A percentile compares a stretch with the other conserved stretches of the same genome.
These are phyloP conservation scores for Fusarium armeniacum DNA, from an alignment of 2,329 filamentous ascomycete species.

Conservation along the genomic window DNA sequence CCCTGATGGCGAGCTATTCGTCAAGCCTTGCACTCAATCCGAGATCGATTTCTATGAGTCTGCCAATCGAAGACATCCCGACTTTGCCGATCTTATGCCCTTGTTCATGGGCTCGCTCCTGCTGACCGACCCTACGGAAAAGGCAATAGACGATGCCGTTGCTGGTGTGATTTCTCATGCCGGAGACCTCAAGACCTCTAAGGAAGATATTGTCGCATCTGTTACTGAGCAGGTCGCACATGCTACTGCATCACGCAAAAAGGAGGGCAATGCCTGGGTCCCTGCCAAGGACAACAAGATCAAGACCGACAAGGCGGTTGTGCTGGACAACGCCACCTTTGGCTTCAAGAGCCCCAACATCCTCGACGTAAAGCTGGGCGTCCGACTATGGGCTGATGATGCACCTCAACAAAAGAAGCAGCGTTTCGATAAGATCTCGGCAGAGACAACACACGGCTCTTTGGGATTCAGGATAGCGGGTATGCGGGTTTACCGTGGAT, in stretches of 20 bases:
- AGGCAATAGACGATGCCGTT: slow-evolving; percentile 64
- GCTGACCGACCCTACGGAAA: slow-evolving; percentile 70
- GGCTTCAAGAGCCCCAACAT: slow-evolving; percentile 91
- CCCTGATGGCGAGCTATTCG: slow-evolving; percentile 84
- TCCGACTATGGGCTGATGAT: slow-evolving; percentile 86
- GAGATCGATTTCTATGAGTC: slow-evolving; percentile 94
- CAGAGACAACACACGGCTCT: slow-evolving; percentile 70
- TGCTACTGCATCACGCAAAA: slow-evolving; percentile 23
- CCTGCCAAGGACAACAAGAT: slow-evolving; percentile 72
- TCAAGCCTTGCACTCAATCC: slow-evolving; percentile 90
- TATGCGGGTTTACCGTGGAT: slow-evolving; percentile 74
- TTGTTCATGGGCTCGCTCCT: slow-evolving; percentile 84
- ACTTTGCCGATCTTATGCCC: slow-evolving; percentile 86
- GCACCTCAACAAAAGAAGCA: slow-evolving; percentile 70
- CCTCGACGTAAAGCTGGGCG: slow-evolving; percentile 91
- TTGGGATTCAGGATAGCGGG: slow-evolving; percentile 75
- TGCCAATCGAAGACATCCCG: slow-evolving; percentile 73
- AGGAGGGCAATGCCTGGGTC: slow-evolving; percentile 58
- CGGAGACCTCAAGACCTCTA: slow-evolving; percentile 53
- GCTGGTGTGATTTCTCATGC: slow-evolving; percentile 59
- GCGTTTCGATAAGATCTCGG: slow-evolving; percentile 71
- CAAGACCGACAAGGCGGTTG: slow-evolving; percentile 82
- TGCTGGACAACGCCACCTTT: slow-evolving; percentile 85
- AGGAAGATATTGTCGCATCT: slow-evolving; percentile 54
- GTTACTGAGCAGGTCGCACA: slow-evolving; percentile 53